phyloP scores from a whole-genome alignment of 352 stramenopile genomes.

The Phytopythium helicoides region DNA sequence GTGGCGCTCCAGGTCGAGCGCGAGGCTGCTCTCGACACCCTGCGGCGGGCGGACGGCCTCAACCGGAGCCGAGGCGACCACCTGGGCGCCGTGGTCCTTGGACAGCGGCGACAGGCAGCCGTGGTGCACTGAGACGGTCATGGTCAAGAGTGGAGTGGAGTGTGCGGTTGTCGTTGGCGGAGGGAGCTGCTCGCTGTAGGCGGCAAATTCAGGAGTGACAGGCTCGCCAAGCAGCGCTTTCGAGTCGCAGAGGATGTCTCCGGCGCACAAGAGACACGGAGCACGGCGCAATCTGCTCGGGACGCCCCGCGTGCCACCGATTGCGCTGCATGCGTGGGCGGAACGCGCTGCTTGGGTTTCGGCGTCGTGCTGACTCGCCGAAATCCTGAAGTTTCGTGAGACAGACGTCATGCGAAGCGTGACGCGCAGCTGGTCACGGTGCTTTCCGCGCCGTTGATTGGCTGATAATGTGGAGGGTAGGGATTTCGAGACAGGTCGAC shows the following conservation, averaged over 20 bases:
- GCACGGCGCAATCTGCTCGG: slow-evolving; percentile 3
- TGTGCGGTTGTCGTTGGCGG: neutral
- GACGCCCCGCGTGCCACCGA: neutral
- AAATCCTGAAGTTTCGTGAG: slow-evolving; percentile 7
- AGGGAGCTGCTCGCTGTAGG: too few species aligned
- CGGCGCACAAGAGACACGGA: slow-evolving; percentile 5
- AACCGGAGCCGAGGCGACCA: slow-evolving; percentile 9
- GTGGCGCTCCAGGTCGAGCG: slow-evolving; percentile 32
- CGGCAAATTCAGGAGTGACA: neutral
- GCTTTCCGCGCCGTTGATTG: neutral
- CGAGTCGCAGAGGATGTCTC: neutral
- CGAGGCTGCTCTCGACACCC: slow-evolving; percentile 18
- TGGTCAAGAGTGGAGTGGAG: too few species aligned
- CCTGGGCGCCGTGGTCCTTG: slow-evolving; percentile 25
- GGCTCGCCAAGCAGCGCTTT: neutral
- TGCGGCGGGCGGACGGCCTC: slow-evolving; percentile 15
- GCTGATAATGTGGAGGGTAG: too few species aligned
- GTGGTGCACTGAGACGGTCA: slow-evolving; percentile 14
- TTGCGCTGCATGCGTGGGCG: neutral
- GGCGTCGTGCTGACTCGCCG: too few species aligned
- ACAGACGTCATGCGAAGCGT: slow-evolving; percentile 4
- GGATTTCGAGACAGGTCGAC: too few species aligned
- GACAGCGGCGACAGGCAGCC: slow-evolving; percentile 18
- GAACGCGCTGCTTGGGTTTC: too few species aligned
- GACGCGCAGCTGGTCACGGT: neutral